Conservation (phyloP, 1,284 basidiomycete genomes). For the Paramarasmius palmivorus region DNA sequence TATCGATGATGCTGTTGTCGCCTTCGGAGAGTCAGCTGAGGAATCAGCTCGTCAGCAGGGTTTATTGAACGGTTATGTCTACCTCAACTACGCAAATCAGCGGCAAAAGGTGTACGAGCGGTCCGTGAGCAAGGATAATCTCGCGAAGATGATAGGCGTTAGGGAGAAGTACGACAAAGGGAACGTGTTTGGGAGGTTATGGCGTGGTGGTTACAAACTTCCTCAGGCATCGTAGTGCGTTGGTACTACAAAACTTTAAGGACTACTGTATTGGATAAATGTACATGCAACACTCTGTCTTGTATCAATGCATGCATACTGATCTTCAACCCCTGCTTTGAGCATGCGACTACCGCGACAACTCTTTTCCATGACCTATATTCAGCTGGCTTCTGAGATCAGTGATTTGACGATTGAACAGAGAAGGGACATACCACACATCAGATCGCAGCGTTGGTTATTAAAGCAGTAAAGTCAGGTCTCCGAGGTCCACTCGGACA, state of each 20-base stretch:
- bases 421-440: too few relatives aligned
- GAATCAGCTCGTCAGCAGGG: background rate
- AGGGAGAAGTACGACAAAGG: constrained; percentile 1
- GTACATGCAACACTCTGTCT: too few relatives aligned
- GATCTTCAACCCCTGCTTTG: too few relatives aligned
- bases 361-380: too few relatives aligned
- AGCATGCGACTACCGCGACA: too few relatives aligned
- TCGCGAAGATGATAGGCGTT: background rate
- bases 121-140: background rate
- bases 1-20: background rate
- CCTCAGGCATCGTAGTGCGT: background rate
- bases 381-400: too few relatives aligned
- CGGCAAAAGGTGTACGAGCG: background rate
- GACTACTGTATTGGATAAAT: background rate
- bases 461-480: too few relatives aligned
- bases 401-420: too few relatives aligned
- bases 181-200: background rate
- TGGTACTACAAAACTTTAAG: background rate
- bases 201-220: background rate
- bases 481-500: too few relatives aligned
- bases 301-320: too few relatives aligned
- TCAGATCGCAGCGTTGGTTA: too few relatives aligned
- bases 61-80: background rate
- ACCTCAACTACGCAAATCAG: background rate
- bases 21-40: background rate